Evolutionary conservation across 1,284 basidiomycete genomes (phyloP).

Genomic region (Ceratobasidium sp.): DNA sequence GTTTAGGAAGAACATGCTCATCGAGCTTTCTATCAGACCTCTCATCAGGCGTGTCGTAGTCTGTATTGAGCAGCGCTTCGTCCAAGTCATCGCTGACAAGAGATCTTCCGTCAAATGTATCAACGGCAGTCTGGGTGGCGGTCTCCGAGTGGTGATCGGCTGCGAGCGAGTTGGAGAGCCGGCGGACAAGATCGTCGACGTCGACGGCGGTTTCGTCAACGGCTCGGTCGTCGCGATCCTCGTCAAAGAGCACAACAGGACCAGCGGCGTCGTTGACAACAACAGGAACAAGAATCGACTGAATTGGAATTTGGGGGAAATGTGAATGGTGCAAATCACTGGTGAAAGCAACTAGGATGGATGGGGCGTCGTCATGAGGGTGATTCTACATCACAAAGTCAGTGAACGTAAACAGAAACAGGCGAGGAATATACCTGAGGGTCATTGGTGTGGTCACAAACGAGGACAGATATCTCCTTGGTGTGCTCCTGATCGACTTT

Average conservation of each 20-base stretch:
- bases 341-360: constrained; percentile 26
- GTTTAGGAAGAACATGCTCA: constrained; percentile 11
- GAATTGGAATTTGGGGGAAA: constrained; percentile 20
- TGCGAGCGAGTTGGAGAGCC: constrained; percentile 19
- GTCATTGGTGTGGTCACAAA: constrained; percentile 21
- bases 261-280: constrained; percentile 26
- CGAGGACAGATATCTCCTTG: constrained; percentile 31
- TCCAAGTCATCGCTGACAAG: constrained; percentile 7
- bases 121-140: constrained; percentile 27
- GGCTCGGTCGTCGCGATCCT: constrained; percentile 13
- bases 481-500: background rate
- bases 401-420: background rate
- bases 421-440: constrained; percentile 1
- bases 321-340: constrained; percentile 26
- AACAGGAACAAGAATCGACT: constrained; percentile 34
- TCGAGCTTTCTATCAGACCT: constrained; percentile 1
- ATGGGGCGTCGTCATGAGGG: constrained; percentile 17
- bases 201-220: constrained; percentile 28
- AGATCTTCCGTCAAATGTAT: constrained; percentile 15
- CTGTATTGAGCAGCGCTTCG: constrained; percentile 6
- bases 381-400: constrained; percentile 8
- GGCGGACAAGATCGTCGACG: constrained; percentile 16
- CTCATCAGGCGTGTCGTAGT: constrained; percentile 21
- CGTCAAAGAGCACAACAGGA: constrained; percentile 37
- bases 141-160: constrained; percentile 26